Base-by-base conservation (phyloP, 2,329 filamentous ascomycete species). In the Lecanosticta acicola region DNA sequence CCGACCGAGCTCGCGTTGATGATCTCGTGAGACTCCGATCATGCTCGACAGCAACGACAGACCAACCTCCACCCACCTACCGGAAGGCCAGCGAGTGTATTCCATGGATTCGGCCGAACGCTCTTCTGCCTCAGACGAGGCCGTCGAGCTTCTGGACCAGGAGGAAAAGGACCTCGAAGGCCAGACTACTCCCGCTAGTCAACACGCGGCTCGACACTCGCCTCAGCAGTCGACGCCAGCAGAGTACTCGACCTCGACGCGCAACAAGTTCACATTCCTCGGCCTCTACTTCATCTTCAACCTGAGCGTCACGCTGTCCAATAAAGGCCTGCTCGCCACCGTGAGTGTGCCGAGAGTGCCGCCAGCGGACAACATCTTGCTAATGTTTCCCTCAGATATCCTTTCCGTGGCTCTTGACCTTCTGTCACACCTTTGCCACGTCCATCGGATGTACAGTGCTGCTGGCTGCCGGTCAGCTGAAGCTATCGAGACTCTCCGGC, bases 361-460 rank as follows among this genome's bases (percentile, higher is more conserved):
- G 7, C 41, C 26, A n/a, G 24, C 20, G 20, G 3, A 16, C 17
- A 33, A 11, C 13, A n/a, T n/a, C n/a, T n/a, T 3, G 29, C 41
- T 52, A 17, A 52, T 26, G 14, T 21, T 11, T 4, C 16, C 10
- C 10, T 32, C 43, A 80, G 74, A 79, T 80, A 54, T 68, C 72
- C 32, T 80, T 78, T 58, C 79, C 79, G 35, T 82, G 78, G 75
- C 72, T 82, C 10, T 65, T 82, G 32, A 82, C 79, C 2, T 74
- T 76, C 42, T 66, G 80, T 11, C 79, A 83, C 56, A 71, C 79
- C 8, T 69, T 71, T 17, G 77, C 75, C 35, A 77, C 78, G 14
- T 74, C 76, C 21, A 50, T 74, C 17, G 79, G 79, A 46, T 80
- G 77, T 49, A 74, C 70, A 41, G 55, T 68, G 42, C 71, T 81